These are phyloP conservation scores for Suillus clintonianus DNA, from an alignment of 768 basidiomycete genomes.

Conservation along the genomic window DNA sequence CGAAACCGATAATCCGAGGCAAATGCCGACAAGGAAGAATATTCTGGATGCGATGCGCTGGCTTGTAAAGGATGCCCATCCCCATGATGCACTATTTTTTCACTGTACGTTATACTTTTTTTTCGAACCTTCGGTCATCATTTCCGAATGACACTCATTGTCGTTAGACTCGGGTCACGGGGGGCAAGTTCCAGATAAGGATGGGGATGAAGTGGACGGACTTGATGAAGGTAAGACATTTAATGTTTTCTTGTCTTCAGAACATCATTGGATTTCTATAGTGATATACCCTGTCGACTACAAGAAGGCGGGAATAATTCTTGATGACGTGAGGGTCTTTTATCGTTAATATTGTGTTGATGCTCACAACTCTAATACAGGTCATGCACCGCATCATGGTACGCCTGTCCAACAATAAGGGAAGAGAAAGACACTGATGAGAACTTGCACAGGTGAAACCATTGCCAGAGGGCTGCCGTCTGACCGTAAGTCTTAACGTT, in stretches of 20 bases:
- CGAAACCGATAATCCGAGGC: constrained; percentile 41
- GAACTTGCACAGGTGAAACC: constrained; percentile 41
- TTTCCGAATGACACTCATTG: not conserved
- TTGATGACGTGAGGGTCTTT: constrained; percentile 65
- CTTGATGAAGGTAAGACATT: constrained; percentile 68
- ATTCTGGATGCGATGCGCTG: constrained; percentile 62
- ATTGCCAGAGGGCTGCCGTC: constrained; percentile 65
- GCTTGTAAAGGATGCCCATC: constrained; percentile 68
- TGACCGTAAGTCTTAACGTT: constrained; percentile 44
- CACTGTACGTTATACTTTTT: constrained; percentile 56
- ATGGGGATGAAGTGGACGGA: constrained; percentile 82
- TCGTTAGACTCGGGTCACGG: constrained; percentile 89
- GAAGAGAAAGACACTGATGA: not conserved
- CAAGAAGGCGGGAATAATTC: constrained; percentile 71
- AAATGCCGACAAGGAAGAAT: constrained; percentile 53
- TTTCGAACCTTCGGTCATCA: not conserved
- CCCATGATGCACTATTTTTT: constrained; percentile 77
- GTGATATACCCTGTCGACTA: constrained; percentile 92
- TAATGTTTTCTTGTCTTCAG: not conserved
- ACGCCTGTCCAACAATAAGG: not conserved
- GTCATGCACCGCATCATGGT: constrained; percentile 46
- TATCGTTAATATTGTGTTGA: not conserved
- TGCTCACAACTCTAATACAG: constrained; percentile 23
- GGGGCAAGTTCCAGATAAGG: constrained; percentile 79
- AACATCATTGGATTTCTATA: constrained; percentile 21